Evolutionary conservation across 441 rosid genomes (phyloP).

Genomic region (Melastoma candidum): DNA sequence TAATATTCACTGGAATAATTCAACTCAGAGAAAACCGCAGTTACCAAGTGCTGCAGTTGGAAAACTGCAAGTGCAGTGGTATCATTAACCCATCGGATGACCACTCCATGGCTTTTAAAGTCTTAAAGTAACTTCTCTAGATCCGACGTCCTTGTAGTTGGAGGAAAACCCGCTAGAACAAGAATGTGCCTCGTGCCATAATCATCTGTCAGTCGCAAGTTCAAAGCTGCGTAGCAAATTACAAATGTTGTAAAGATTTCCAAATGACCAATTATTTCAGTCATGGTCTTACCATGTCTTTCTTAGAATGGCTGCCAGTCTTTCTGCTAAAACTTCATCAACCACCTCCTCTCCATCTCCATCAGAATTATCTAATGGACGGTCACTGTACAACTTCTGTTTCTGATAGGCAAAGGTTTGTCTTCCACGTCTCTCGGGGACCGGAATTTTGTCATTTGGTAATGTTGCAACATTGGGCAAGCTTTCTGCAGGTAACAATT

Average conservation of each 20-base stretch:
- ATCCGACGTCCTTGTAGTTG: slow-evolving; percentile 60
- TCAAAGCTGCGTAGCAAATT: slow-evolving; percentile 2
- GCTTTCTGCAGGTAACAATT: slow-evolving; percentile 40
- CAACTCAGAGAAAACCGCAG: background rate
- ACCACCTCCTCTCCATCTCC: background rate
- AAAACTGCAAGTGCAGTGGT: slow-evolving; percentile 92
- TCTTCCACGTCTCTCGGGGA: slow-evolving; percentile 76
- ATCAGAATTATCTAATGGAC: slow-evolving; percentile 17
- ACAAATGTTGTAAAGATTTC: background rate
- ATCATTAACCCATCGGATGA: slow-evolving; percentile 87
- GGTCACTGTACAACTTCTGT: slow-evolving; percentile 46
- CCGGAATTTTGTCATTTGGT: slow-evolving; percentile 37
- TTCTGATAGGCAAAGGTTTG: slow-evolving; percentile 70
- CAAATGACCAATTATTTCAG: too few species aligned
- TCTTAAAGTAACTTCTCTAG: slow-evolving; percentile 65
- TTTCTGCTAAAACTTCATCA: slow-evolving; percentile 34
- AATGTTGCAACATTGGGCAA: slow-evolving; percentile 52
- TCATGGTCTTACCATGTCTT: slow-evolving; percentile 35
- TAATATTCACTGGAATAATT: background rate
- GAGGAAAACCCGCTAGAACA: slow-evolving; percentile 65
- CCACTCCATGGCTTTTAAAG: slow-evolving; percentile 45
- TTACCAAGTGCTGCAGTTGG: slow-evolving; percentile 59
- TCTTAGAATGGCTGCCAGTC: slow-evolving; percentile 20
- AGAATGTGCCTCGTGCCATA: slow-evolving; percentile 84
- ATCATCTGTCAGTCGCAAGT: slow-evolving; percentile 36